A percentile compares a stretch with the other conserved stretches of the same genome.
Conservation (phyloP, 352 stramenopile genomes). For the Phytophthora boehmeriae region DNA sequence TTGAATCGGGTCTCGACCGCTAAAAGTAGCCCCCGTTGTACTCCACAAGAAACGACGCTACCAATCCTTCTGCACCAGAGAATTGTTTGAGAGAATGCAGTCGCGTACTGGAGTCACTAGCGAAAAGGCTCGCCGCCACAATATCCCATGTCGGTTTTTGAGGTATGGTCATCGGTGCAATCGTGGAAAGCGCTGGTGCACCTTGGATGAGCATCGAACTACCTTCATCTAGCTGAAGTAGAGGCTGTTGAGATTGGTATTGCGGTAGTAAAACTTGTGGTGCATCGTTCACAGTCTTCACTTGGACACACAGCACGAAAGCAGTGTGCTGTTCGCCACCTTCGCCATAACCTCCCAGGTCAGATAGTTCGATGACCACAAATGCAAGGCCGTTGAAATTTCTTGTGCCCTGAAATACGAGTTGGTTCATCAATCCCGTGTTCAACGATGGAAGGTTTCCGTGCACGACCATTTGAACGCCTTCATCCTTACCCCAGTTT, state of each 20-base stretch:
- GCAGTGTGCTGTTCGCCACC: conserved; percentile 19
- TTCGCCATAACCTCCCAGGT: conserved; percentile 45
- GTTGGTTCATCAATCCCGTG: conserved; percentile 34
- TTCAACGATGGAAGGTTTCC: conserved; percentile 44
- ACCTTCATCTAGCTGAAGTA: conserved; percentile 49
- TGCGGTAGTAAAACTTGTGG: conserved; percentile 49
- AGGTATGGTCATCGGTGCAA: not conserved
- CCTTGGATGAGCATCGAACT: conserved; percentile 46
- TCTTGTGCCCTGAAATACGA: conserved; percentile 37
- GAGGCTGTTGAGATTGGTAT: conserved; percentile 36
- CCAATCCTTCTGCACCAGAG: conserved; percentile 1
- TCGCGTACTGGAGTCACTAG: conserved; percentile 27
- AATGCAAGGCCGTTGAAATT: conserved; percentile 44
- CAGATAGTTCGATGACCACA: conserved; percentile 48
- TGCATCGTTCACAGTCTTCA: conserved; percentile 42
- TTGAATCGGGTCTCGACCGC: conserved; percentile 13
- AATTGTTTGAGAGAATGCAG: conserved; percentile 27
- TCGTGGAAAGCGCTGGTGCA: conserved; percentile 21
- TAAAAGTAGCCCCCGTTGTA: conserved; percentile 35
- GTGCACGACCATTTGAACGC: conserved; percentile 27
- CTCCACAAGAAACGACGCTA: conserved; percentile 29
- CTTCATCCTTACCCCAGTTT: conserved; percentile 17
- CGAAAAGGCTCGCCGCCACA: conserved; percentile 32
- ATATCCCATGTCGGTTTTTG: conserved; percentile 23
- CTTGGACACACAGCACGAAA: conserved; percentile 45